A percentile compares a stretch with the other conserved stretches of the same genome.
These are phyloP conservation scores for Blastocystis sp. DNA, from an alignment of 352 stramenopile species.

Conservation along the genomic window DNA sequence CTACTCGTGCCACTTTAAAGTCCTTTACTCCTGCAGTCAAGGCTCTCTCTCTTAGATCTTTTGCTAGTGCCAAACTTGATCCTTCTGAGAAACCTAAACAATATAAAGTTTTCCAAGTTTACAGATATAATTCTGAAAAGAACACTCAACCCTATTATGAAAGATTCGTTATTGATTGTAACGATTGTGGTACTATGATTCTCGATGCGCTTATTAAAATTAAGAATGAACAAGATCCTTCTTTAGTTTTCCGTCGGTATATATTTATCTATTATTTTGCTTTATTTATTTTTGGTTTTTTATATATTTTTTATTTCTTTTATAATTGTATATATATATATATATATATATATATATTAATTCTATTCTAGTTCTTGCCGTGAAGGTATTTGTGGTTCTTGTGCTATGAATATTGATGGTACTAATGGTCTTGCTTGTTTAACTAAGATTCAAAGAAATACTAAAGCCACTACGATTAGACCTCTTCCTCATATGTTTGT, in stretches of 20 bases:
- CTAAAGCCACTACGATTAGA: constrained; percentile 61
- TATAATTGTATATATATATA: too few relatives aligned
- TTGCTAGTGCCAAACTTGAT: too few relatives aligned
- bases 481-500: constrained; percentile 97
- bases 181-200: constrained; percentile 81
- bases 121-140: constrained; percentile 27
- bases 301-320: too few relatives aligned
- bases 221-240: constrained; percentile 95
- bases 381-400: constrained; percentile 94
- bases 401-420: constrained; percentile 98
- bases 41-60: too few relatives aligned
- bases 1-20: too few relatives aligned
- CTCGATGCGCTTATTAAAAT: constrained; percentile 98
- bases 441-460: constrained; percentile 66
- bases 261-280: constrained; percentile 40
- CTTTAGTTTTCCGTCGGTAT: constrained; percentile 78
- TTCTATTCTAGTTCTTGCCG: constrained; percentile 63
- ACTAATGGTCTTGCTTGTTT: constrained; percentile 92
- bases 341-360: constrained; percentile 38
- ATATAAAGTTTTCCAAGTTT: constrained; percentile 35
- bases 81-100: too few relatives aligned
- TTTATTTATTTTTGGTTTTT: too few relatives aligned
- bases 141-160: constrained; percentile 29
- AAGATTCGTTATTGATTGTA: constrained; percentile 31
- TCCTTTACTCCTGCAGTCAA: too few relatives aligned